These are phyloP conservation scores for Cryphonectria japonica DNA, from an alignment of 2,329 filamentous ascomycete genomes.

Conservation along the genomic window DNA sequence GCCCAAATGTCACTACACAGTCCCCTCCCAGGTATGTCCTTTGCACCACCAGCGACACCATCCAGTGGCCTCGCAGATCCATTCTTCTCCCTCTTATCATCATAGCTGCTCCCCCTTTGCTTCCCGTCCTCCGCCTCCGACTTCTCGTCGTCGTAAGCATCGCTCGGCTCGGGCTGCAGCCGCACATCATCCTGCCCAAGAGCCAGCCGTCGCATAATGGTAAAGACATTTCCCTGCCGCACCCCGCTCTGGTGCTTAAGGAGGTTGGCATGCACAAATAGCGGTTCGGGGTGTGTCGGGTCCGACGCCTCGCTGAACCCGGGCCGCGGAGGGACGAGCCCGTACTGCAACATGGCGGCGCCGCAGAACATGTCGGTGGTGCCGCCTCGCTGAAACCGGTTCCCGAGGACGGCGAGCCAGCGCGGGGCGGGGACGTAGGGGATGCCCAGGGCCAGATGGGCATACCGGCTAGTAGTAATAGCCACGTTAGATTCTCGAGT, in stretches of 20 bases:
- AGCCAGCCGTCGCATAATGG: slow-evolving; percentile 18
- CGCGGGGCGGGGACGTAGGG: slow-evolving; percentile 28
- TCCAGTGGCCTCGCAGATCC: slow-evolving; percentile 7
- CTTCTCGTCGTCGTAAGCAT: not conserved
- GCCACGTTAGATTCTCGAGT: not conserved
- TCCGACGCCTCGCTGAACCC: slow-evolving; percentile 16
- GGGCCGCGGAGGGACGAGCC: slow-evolving; percentile 14
- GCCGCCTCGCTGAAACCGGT: slow-evolving; percentile 3
- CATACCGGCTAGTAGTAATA: slow-evolving; percentile 20
- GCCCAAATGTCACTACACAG: slow-evolving; percentile 26
- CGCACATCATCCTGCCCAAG: slow-evolving; percentile 25
- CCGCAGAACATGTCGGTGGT: slow-evolving; percentile 22
- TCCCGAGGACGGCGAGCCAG: slow-evolving; percentile 28
- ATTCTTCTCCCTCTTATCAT: not conserved
- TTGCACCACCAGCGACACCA: slow-evolving; percentile 17
- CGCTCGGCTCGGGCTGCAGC: not conserved
- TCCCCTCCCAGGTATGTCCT: slow-evolving; percentile 16
- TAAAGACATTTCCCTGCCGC: slow-evolving; percentile 18
- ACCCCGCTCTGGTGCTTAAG: slow-evolving; percentile 28
- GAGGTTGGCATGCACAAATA: slow-evolving; percentile 28
- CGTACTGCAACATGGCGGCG: slow-evolving; percentile 29
- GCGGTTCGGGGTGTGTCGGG: slow-evolving; percentile 21
- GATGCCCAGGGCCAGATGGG: slow-evolving; percentile 26
- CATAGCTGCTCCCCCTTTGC: not conserved
- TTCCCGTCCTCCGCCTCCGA: not conserved